These are phyloP conservation scores for Paramyrothecium roridum DNA, from an alignment of 2,329 filamentous ascomycete genomes.

Conservation along the genomic window DNA sequence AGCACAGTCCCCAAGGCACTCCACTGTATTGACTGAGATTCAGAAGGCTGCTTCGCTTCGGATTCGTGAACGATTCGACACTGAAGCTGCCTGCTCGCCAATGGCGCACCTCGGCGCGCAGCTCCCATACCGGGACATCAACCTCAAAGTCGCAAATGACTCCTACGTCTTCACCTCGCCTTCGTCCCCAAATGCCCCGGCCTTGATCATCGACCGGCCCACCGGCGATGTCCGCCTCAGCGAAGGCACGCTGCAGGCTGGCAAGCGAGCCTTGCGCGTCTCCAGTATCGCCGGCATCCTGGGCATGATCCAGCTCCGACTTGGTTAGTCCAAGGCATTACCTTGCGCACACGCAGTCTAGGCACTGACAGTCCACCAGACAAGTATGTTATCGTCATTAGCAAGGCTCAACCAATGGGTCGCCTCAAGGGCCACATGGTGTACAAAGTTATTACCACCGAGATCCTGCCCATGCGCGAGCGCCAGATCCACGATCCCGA, in stretches of 20 bases:
- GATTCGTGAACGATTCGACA: not conserved
- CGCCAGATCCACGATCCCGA: constrained; percentile 87
- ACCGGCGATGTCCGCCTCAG: constrained; percentile 86
- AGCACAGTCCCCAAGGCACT: no score
- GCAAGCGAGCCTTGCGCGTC: constrained; percentile 69
- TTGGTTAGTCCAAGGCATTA: constrained; percentile 58
- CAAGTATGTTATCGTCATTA: constrained; percentile 97
- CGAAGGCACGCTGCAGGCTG: constrained; percentile 71
- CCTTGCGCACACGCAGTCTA: constrained; percentile 6
- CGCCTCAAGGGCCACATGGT: constrained; percentile 93
- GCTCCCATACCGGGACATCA: constrained; percentile 90
- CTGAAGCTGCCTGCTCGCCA: constrained; percentile 2
- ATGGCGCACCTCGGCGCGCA: constrained; percentile 36
- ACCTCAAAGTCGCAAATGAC: constrained; percentile 86
- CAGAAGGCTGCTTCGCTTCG: no score
- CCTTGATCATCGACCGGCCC: constrained; percentile 85
- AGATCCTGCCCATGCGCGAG: constrained; percentile 92
- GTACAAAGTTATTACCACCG: constrained; percentile 87
- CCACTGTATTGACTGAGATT: no score
- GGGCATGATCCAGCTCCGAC: constrained; percentile 86
- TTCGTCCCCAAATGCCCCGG: constrained; percentile 84
- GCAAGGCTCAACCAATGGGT: constrained; percentile 87
- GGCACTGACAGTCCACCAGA: constrained; percentile 42
- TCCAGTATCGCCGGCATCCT: constrained; percentile 94
- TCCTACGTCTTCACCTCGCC: constrained; percentile 97